phyloP scores from a whole-genome alignment of 1,139 yeast genomes.

The Maudiozyma humilis region DNA sequence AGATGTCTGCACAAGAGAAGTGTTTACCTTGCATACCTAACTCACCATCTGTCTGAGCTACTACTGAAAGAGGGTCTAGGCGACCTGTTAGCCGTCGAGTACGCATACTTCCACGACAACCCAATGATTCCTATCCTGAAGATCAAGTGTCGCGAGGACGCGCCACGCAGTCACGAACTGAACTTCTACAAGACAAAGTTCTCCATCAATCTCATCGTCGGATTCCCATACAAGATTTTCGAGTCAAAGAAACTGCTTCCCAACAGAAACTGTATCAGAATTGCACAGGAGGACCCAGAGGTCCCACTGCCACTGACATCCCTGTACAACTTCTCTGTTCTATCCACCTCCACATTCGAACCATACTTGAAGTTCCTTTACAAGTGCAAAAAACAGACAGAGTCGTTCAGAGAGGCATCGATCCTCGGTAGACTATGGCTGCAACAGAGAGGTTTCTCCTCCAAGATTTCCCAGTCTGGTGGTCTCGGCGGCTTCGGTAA shows the following conservation, averaged over 20 bases:
- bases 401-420: constrained; percentile 83
- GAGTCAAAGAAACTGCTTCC: constrained; percentile 71
- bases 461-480: constrained; percentile 44
- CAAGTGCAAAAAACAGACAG: constrained; percentile 66
- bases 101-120: constrained; percentile 60
- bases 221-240: constrained; percentile 63
- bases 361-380: constrained; percentile 68
- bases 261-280: constrained; percentile 69
- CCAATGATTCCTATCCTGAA: constrained; percentile 55
- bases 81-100: constrained; percentile 43
- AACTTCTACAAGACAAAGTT: constrained; percentile 63
- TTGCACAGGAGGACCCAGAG: constrained; percentile 44
- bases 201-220: constrained; percentile 61
- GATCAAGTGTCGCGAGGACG: constrained; percentile 35
- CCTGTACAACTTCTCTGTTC: constrained; percentile 69
- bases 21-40: constrained; percentile 71
- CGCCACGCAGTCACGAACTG: constrained; percentile 29
- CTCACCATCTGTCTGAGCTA: constrained; percentile 50
- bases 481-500: constrained; percentile 78
- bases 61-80: constrained; percentile 47
- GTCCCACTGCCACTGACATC: constrained; percentile 54
- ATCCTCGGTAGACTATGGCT: constrained; percentile 85
- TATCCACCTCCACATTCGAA: constrained; percentile 60
- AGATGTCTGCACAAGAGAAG: constrained; percentile 86
- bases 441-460: constrained; percentile 71